Base-by-base conservation (phyloP, 2,329 filamentous ascomycete species). In the Pseudofabraea citricarpa region DNA sequence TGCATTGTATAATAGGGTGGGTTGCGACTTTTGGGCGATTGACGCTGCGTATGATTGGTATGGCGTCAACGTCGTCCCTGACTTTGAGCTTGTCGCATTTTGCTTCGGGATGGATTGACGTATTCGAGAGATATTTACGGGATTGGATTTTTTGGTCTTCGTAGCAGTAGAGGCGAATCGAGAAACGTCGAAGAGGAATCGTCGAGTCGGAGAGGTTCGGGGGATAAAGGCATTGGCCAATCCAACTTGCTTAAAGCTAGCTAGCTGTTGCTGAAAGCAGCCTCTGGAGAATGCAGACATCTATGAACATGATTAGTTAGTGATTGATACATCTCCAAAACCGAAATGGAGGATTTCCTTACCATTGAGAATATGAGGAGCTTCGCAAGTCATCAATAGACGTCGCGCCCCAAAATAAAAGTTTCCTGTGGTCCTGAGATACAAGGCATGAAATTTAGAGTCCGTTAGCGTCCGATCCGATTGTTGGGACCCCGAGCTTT, bases 1-100 rank as follows among this genome's bases (percentile, higher is more conserved):
- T 1, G 76, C 74, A 55, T 82, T 71, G 67, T 85, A 88, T 33
- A 88, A 69, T 3, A 76, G 63, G 6, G 83, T 79, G 5, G 75
- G 71, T 2, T 70, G 64, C n/a, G 70, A 57, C 49, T 77, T 75
- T 45, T 68, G 66, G 12, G 77, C 74, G 27, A 87, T 71, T 46
- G 44, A 54, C n/a, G 73, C 72, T 55, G 72, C 70, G 63, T 74
- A 80, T 42, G 64, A 69, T 54, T 66, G 71, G 57, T 44, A 64
- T 49, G 24, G 54, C n/a, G n/a, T n/a, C n/a, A n/a, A n/a, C n/a
- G n/a, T n/a, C n/a, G n/a, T n/a, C n/a, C n/a, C n/a, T n/a, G n/a
- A n/a, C n/a, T n/a, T n/a, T n/a, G n/a, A n/a, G n/a, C n/a, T n/a
- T n/a, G n/a, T n/a, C 23, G 37, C 10, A 20, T 31, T 16, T 36